phyloP scores from a whole-genome alignment of 208 protist genomes.

The Trichomonas vaginalis region DNA sequence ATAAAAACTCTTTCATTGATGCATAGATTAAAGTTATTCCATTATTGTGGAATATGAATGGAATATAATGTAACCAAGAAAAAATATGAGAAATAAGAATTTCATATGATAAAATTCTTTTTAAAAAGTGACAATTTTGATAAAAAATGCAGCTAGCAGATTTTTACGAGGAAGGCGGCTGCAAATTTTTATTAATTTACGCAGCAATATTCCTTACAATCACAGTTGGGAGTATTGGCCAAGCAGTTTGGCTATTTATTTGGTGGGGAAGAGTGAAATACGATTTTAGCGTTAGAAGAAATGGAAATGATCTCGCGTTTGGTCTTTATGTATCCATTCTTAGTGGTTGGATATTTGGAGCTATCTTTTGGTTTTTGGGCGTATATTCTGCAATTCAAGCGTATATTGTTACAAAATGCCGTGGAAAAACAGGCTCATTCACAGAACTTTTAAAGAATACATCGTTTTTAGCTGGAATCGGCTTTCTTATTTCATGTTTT shows the following conservation, averaged over 20 bases:
- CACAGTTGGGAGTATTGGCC: not conserved
- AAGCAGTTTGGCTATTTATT: not conserved
- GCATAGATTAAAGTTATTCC: too few relatives aligned
- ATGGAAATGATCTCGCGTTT: not conserved
- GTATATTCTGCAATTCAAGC: not conserved
- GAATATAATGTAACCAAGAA: too few relatives aligned
- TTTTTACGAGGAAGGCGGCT: not conserved
- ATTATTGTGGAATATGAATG: too few relatives aligned
- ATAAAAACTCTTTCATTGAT: too few relatives aligned
- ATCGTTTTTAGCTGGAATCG: not conserved
- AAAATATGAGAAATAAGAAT: too few relatives aligned
- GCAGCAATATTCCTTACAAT: not conserved
- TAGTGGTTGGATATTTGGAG: not conserved
- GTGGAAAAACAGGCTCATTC: not conserved
- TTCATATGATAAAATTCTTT: too few relatives aligned
- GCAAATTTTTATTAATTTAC: not conserved
- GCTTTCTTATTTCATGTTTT: not conserved
- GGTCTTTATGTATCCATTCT: not conserved
- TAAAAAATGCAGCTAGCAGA: too few relatives aligned
- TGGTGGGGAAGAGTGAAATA: not conserved
- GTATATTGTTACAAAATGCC: not conserved
- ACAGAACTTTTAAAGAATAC: not conserved
- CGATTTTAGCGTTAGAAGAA: not conserved
- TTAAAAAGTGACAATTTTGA: too few relatives aligned
- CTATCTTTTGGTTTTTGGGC: not conserved